Percentiles rank a stretch among this genome's conserved stretches.
Conservation (phyloP, 495 filamentous ascomycete species). For the Xylaria telfairii region DNA sequence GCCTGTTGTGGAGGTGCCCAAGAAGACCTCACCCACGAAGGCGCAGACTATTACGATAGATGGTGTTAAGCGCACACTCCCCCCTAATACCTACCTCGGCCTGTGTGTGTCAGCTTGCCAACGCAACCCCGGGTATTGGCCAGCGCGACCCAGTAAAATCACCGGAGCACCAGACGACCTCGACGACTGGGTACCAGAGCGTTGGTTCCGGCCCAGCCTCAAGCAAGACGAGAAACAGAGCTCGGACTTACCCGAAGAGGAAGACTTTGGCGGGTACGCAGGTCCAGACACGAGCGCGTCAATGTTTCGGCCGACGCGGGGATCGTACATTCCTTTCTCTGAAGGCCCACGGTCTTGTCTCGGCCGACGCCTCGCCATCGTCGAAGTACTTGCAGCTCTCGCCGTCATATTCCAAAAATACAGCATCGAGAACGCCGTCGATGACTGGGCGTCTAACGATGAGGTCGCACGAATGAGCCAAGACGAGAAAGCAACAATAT, state of each 20-base stretch:
- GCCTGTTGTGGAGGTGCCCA: slow-evolving; percentile 66
- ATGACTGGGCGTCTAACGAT: slow-evolving; percentile 65
- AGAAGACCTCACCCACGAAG: slow-evolving; percentile 51
- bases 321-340: slow-evolving; percentile 74
- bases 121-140: slow-evolving; percentile 70
- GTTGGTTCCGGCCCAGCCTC: slow-evolving; percentile 49
- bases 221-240: slow-evolving; percentile 15
- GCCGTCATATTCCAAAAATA: slow-evolving; percentile 68
- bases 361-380: slow-evolving; percentile 76
- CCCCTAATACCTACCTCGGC: slow-evolving; percentile 49
- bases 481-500: slow-evolving; percentile 55
- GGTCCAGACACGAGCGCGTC: slow-evolving; percentile 59
- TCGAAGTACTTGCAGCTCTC: slow-evolving; percentile 73
- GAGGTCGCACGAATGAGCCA: slow-evolving; percentile 61
- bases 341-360: slow-evolving; percentile 74
- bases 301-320: slow-evolving; percentile 65
- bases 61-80: slow-evolving; percentile 57
- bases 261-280: slow-evolving; percentile 62
- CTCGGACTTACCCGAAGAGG: slow-evolving; percentile 26
- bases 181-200: slow-evolving; percentile 53
- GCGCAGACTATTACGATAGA: slow-evolving; percentile 60
- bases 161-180: slow-evolving; percentile 45
- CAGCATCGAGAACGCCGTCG: slow-evolving; percentile 69
- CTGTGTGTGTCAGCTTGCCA: slow-evolving; percentile 57
- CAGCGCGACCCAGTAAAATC: slow-evolving; percentile 50